Evolutionary conservation across 2,329 filamentous ascomycete genomes (phyloP).

Genomic region (Ophiostoma sp.): DNA sequence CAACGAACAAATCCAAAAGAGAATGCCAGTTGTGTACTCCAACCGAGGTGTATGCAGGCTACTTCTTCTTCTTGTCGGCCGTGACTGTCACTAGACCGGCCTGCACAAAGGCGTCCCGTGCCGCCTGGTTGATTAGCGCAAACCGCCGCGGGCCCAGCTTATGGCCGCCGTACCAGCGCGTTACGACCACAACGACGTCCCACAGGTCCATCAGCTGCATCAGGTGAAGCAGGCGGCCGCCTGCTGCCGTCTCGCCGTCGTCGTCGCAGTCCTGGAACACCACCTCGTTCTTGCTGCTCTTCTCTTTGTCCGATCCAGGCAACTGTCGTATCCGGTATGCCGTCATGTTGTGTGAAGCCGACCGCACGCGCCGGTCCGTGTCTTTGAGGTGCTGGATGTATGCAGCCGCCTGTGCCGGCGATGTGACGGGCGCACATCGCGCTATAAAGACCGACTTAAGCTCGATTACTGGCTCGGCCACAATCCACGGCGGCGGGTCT

Average conservation of each 20-base stretch:
- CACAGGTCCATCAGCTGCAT: conserved; percentile 94
- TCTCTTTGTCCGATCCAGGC: too few species aligned
- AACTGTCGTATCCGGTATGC: conserved; percentile 74
- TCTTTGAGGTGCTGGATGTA: conserved; percentile 71
- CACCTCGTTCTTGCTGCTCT: conserved; percentile 39
- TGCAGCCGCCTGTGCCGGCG: conserved; percentile 62
- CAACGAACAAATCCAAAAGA: not conserved
- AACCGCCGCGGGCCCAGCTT: conserved; percentile 86
- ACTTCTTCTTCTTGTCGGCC: conserved; percentile 41
- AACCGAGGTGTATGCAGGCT: not conserved
- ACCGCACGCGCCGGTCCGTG: conserved; percentile 76
- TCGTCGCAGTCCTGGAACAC: conserved; percentile 87
- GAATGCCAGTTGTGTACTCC: too few species aligned
- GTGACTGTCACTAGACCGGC: conserved; percentile 61
- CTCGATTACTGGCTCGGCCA: conserved; percentile 70
- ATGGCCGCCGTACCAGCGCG: conserved; percentile 90
- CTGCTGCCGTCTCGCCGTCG: conserved; percentile 90
- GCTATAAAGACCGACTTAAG: conserved; percentile 86
- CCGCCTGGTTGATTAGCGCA: conserved; percentile 79
- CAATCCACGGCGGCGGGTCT: conserved; percentile 56
- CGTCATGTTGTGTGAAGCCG: conserved; percentile 90
- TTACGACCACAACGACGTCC: conserved; percentile 89
- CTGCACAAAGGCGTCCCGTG: conserved; percentile 75
- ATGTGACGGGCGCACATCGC: conserved; percentile 63
- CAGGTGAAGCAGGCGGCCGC: conserved; percentile 75